These are phyloP conservation scores for Ambrosia trifida DNA, from an alignment of 129 eudicot species.

Conservation along the genomic window DNA sequence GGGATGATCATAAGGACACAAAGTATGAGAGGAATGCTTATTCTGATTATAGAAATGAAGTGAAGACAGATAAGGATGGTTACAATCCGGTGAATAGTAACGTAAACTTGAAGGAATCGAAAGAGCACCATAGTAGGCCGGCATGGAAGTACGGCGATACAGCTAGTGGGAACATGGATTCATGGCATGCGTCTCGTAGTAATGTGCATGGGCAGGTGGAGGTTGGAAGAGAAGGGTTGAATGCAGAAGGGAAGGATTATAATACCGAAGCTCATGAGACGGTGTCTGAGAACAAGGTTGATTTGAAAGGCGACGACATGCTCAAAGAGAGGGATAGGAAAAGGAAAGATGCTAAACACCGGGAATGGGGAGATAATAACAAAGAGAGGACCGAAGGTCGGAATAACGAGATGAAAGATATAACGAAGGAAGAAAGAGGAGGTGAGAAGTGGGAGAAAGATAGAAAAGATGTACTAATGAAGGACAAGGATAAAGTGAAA, in stretches of 20 bases:
- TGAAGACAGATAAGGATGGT: slow-evolving; percentile 69
- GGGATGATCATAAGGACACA: slow-evolving; percentile 65
- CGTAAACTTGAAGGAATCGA: slow-evolving; percentile 60
- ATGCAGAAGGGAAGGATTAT: slow-evolving; percentile 45
- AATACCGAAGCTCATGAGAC: slow-evolving; percentile 58
- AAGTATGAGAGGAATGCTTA: slow-evolving; percentile 52
- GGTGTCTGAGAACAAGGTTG: slow-evolving; percentile 77
- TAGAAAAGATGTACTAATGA: slow-evolving; percentile 49
- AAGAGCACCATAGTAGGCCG: slow-evolving; percentile 52
- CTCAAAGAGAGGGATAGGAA: slow-evolving; percentile 81
- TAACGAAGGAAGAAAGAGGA: slow-evolving; percentile 62
- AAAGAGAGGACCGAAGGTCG: slow-evolving; percentile 70
- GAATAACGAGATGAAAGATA: slow-evolving; percentile 57
- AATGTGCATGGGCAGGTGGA: slow-evolving; percentile 53
- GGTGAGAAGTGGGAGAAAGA: slow-evolving; percentile 68
- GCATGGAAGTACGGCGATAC: slow-evolving; percentile 70
- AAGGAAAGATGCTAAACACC: slow-evolving; percentile 79
- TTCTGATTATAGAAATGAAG: slow-evolving; percentile 59
- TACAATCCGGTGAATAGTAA: slow-evolving; percentile 47
- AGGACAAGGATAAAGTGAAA: slow-evolving; percentile 78
- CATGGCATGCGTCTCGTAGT: slow-evolving; percentile 46
- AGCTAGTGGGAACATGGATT: slow-evolving; percentile 52
- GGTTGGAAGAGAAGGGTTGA: slow-evolving; percentile 45
- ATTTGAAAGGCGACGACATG: slow-evolving; percentile 60
- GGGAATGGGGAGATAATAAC: slow-evolving; percentile 76